Conservation (phyloP, 495 filamentous ascomycete genomes). For the Penicillium odoratum region DNA sequence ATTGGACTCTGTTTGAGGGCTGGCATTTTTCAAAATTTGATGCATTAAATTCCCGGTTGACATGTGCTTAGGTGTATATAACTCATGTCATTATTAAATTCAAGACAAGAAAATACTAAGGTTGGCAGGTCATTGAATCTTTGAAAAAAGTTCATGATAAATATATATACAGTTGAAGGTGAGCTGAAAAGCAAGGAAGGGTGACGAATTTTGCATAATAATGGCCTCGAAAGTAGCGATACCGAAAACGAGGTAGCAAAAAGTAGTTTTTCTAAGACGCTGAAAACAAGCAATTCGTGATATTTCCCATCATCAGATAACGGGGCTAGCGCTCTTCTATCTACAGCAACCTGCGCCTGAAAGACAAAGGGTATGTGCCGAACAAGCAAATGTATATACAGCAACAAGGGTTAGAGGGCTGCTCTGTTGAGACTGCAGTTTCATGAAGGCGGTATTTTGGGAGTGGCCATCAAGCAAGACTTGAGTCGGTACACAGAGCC, state of each 20-base stretch:
- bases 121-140: slow-evolving; percentile 17
- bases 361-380: slow-evolving; percentile 15
- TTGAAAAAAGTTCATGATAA: slow-evolving; percentile 12
- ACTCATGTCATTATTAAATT: too few species aligned
- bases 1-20: too few species aligned
- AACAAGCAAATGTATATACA: slow-evolving; percentile 7
- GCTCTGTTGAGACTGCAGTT: not conserved
- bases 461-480: not conserved
- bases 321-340: slow-evolving; percentile 6
- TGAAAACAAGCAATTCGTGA: not conserved
- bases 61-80: too few species aligned
- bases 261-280: not conserved
- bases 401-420: not conserved
- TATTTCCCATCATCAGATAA: not conserved
- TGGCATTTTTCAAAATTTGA: too few species aligned
- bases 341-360: slow-evolving; percentile 2
- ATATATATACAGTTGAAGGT: slow-evolving; percentile 23
- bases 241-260: not conserved
- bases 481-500: not conserved
- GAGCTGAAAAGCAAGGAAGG: slow-evolving; percentile 2
- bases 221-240: not conserved
- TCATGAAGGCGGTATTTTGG: not conserved
- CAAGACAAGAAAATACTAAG: too few species aligned
- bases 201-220: not conserved
- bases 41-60: too few species aligned